Evolutionary conservation across 306 rosid genomes (phyloP), one percentile per base, ranked within the genome.

Genomic region (Cicer chorassanicum): DNA sequence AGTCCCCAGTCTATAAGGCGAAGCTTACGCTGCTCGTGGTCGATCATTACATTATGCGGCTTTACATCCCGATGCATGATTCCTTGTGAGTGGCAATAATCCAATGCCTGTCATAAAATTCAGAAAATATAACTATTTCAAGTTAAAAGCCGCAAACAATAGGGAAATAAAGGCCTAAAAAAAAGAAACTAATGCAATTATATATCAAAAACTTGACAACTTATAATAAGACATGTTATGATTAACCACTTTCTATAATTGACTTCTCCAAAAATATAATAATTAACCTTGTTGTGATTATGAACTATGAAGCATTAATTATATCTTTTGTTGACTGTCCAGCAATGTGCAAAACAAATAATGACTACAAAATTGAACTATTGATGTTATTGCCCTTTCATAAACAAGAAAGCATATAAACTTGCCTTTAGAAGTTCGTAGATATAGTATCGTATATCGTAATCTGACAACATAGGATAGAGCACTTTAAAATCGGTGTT

Each of bases 401-500:
- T 38, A 11, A 57, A 45, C 46, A 42, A 44, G 64, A 78, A 68
- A 68, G 49, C 21, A 57, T 36, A 56, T 8, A n/a, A 84, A 72
- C 80, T 81, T 82, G 68, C 96, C 92, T 90, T 90, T 44, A 90
- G 83, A 68, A 90, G 91, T 79, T 90, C 92, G 57, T 81, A 88
- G 76, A 88, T 88, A 79, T 88, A 90, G 73, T 84, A 90, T 44
- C 96, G 82, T 62, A 90, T 84, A 63, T 90, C 96, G 78, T 79
- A 84, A 66, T 90, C 96, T 42, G 92, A 83, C 21, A 90, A 78
- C 8, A 91, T 88, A 11, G 96, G 96, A 79, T 90, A 88, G 10
- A 90, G 86, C 85, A 88, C 92, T 83, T 90, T 90, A 80, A 90
- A 90, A 76, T 90, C 96, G 48, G 91, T 86, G 78, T 88, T 90